Evolutionary conservation across 2,329 filamentous ascomycete genomes (phyloP), one percentile per base, ranked within the genome.

Genomic region (Aureobasidium sp.): DNA sequence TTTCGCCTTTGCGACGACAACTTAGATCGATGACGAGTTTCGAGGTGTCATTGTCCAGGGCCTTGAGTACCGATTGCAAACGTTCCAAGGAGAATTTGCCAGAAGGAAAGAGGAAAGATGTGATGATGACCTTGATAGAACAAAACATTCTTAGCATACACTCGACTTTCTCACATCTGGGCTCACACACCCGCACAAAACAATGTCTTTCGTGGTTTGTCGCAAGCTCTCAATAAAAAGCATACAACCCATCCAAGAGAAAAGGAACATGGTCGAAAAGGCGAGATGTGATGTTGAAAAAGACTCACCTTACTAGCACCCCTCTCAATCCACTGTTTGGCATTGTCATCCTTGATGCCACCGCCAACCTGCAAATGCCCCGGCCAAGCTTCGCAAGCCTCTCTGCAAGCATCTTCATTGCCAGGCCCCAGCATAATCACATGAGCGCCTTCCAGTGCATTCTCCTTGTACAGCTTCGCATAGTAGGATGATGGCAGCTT

Each of bases 11-110:
- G 63, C 87, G 82, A 57, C 94, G 86, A 73, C 94, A 99, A 75
- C 91, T 96, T 27, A 99, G 83, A 72, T 99, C 94, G 72, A 99
- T 92, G 67, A 99, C 93, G 53, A 99, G 84, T 75, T 90, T 94
- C 53, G 80, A 78, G 72, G 81, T 90, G 72, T 96, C 87, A 59
- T 87, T 86, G 29, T 81, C 87, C 5, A 99, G 82, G 1, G 87
- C 84, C 27, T 79, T 74, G 0, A 97, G 81, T 7, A 97, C 87
- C 34, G 86, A 82, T 67, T 91, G 81, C 8, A 99, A 81, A 48
- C 90, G 83, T 42, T 84, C 79, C 70, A 90, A 85, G 67, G 89
- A 93, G 77, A 97, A 97, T 51, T 80, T 85, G 47, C 87, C 91
- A 17, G 85, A 82, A 2, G 91, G 93, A 73, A 99, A 99, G 20